Conservation (phyloP, 768 basidiomycete species). For the Macrolepiota albuminosa region DNA sequence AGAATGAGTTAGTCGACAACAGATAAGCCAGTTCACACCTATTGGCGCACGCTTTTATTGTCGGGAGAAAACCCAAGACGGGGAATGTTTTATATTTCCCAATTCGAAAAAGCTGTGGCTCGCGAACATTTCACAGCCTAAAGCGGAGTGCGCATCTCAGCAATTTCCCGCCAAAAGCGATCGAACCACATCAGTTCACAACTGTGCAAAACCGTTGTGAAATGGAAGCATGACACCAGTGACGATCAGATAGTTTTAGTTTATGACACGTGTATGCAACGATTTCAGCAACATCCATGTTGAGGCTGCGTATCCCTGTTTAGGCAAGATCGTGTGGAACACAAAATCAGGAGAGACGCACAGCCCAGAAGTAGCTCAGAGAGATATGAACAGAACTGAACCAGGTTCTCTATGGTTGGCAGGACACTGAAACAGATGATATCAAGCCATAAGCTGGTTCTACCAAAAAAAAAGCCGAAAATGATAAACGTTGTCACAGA, state of each 20-base stretch:
- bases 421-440: conserved; percentile 15
- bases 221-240: conserved; percentile 13
- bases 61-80: conserved; percentile 13
- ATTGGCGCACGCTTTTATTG: conserved; percentile 12
- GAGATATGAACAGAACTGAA: conserved; percentile 6
- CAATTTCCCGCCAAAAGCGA: conserved; percentile 6
- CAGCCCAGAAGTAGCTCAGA: conserved; percentile 10
- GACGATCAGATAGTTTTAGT: conserved; percentile 7
- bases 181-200: conserved; percentile 7
- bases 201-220: background rate
- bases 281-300: background rate
- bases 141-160: conserved; percentile 6
- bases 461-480: conserved; percentile 9
- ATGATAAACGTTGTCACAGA: conserved; percentile 11
- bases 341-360: conserved; percentile 9
- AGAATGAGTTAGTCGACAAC: conserved; percentile 1
- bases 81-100: conserved; percentile 8
- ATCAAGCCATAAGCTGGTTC: conserved; percentile 6
- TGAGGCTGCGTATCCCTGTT: conserved; percentile 15
- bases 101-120: conserved; percentile 13
- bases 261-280: conserved; percentile 7
- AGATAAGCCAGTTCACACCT: conserved; percentile 17
- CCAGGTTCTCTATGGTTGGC: conserved; percentile 13
- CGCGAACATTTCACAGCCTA: conserved; percentile 1
- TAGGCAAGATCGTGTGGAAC: conserved; percentile 13